Evolutionary conservation across 2,329 filamentous ascomycete species (phyloP).

Genomic region (Trichoderma sp.): DNA sequence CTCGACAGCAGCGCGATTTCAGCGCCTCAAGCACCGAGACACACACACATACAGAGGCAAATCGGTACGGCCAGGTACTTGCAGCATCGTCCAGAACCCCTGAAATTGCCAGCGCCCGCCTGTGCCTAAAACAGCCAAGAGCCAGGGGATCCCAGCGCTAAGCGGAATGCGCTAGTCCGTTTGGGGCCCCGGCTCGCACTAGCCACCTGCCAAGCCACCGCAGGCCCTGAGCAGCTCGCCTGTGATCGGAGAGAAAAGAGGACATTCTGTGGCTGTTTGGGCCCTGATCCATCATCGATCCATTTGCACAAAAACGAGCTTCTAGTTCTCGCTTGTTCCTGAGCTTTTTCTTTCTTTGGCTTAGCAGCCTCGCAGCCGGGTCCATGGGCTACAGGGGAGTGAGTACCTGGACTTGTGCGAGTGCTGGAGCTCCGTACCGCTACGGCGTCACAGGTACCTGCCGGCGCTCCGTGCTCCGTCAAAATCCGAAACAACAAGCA

Average conservation of each 20-base stretch:
- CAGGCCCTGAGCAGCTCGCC: background rate
- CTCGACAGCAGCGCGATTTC: background rate
- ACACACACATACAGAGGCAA: background rate
- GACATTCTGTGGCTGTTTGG: background rate
- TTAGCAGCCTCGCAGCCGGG: background rate
- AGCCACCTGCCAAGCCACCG: conserved; percentile 7
- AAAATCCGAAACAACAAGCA: conserved; percentile 4
- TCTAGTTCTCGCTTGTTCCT: conserved; percentile 3
- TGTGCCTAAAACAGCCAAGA: background rate
- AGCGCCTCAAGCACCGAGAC: background rate
- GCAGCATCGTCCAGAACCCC: background rate
- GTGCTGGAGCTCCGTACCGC: background rate
- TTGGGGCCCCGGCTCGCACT: background rate
- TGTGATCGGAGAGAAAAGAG: background rate
- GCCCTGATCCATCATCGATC: conserved; percentile 6
- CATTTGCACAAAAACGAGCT: background rate
- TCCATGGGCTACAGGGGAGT: background rate
- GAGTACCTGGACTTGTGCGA: background rate
- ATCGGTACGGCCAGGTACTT: background rate
- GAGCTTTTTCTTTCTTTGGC: background rate
- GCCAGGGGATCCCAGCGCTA: conserved; percentile 1
- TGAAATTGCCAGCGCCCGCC: conserved; percentile 4
- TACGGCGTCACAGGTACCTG: background rate
- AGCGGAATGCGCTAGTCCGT: background rate
- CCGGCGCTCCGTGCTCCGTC: background rate